These are phyloP conservation scores for Ascochyta pisi DNA, from an alignment of 2,329 filamentous ascomycete genomes.

Conservation along the genomic window DNA sequence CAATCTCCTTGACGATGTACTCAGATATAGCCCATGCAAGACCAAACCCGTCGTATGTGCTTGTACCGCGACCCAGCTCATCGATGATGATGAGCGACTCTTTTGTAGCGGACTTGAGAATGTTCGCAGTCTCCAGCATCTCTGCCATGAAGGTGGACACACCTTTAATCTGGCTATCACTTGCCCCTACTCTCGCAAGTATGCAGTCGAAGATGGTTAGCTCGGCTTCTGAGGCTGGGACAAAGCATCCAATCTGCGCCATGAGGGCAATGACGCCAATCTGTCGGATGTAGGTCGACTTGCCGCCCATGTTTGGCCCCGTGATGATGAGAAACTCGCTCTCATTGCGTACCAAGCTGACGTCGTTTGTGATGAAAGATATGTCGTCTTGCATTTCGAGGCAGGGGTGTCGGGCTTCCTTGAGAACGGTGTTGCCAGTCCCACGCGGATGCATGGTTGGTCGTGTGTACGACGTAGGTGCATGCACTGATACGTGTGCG, in stretches of 20 bases:
- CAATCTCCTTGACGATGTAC: constrained; percentile 94
- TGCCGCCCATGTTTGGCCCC: constrained; percentile 98
- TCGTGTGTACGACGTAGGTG: constrained; percentile 87
- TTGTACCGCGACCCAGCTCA: constrained; percentile 93
- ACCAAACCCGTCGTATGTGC: constrained; percentile 97
- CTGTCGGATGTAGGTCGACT: constrained; percentile 97
- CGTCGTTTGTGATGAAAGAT: constrained; percentile 98
- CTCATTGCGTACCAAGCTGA: constrained; percentile 75
- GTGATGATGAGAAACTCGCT: constrained; percentile 97
- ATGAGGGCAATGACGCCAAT: constrained; percentile 96
- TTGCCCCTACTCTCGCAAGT: constrained; percentile 91
- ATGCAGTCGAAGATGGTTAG: constrained; percentile 97
- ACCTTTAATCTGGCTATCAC: constrained; percentile 95
- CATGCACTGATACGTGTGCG: constrained; percentile 90
- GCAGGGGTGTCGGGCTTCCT: constrained; percentile 92
- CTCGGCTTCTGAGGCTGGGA: constrained; percentile 88
- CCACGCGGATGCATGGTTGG: constrained; percentile 90
- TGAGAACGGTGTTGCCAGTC: constrained; percentile 85
- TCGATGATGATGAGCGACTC: constrained; percentile 99
- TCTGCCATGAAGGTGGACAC: constrained; percentile 99
- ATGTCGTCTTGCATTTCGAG: constrained; percentile 99
- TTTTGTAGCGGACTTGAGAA: constrained; percentile 92
- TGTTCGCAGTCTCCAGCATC: constrained; percentile 98
- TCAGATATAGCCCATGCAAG: constrained; percentile 99
- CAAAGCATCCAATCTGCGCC: constrained; percentile 96